phyloP scores from a whole-genome alignment of 176 grass and related monocot species.

The Triticum turgidum region DNA sequence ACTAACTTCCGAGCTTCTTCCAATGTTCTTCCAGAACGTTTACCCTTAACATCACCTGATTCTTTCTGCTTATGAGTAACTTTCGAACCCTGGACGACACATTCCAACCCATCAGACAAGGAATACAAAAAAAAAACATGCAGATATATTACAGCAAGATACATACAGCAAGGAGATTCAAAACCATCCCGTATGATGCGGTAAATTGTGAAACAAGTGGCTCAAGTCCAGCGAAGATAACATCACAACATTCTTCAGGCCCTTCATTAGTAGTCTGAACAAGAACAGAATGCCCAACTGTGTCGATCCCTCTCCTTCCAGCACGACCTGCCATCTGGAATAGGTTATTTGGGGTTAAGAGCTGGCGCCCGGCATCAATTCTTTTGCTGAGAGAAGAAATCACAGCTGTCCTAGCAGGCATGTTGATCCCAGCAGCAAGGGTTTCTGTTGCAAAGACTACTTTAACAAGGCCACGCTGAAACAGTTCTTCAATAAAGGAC shows the following conservation, averaged over 20 bases:
- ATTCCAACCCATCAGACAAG: slow-evolving; percentile 27
- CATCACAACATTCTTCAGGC: slow-evolving; percentile 77
- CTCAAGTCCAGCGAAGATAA: slow-evolving; percentile 86
- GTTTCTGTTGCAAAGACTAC: slow-evolving; percentile 98
- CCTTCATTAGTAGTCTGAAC: slow-evolving; percentile 90
- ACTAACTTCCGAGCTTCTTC: slow-evolving; percentile 97
- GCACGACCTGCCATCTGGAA: slow-evolving; percentile 98
- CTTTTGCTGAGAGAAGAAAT: slow-evolving; percentile 90
- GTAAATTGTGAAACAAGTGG: slow-evolving; percentile 99
- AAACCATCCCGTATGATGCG: slow-evolving; percentile 98
- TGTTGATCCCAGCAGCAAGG: slow-evolving; percentile 96
- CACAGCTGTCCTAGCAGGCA: slow-evolving; percentile 93
- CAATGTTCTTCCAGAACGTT: slow-evolving; percentile 74
- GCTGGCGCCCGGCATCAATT: slow-evolving; percentile 66
- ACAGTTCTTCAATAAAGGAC: slow-evolving; percentile 94
- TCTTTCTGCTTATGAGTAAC: slow-evolving; percentile 78
- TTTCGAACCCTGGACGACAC: slow-evolving; percentile 69
- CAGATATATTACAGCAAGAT: slow-evolving; percentile 21
- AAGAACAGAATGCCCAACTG: slow-evolving; percentile 84
- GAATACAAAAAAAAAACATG: slow-evolving; percentile 24
- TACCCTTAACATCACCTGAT: slow-evolving; percentile 47
- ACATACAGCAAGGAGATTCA: slow-evolving; percentile 95
- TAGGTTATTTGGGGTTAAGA: slow-evolving; percentile 83
- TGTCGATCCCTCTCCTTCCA: slow-evolving; percentile 96
- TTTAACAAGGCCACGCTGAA: slow-evolving; percentile 94